Conservation (phyloP, 441 rosid species). For the Gossypium lobatum region DNA sequence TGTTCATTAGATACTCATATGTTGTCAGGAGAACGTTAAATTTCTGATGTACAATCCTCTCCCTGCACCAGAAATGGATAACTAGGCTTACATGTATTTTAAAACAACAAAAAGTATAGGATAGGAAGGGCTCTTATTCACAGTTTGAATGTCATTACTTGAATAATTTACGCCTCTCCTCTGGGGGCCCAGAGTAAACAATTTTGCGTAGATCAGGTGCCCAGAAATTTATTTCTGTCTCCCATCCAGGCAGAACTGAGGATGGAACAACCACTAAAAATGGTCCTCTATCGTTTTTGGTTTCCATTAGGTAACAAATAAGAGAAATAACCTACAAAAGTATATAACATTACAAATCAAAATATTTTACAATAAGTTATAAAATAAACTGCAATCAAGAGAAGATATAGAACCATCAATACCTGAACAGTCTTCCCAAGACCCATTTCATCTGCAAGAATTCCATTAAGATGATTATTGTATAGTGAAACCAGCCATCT, state of each 20-base stretch:
- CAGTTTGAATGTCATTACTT: slow-evolving; percentile 45
- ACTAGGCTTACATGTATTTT: slow-evolving; percentile 10
- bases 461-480: slow-evolving; percentile 90
- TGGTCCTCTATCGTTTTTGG: slow-evolving; percentile 92
- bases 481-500: slow-evolving; percentile 91
- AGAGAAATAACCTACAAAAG: slow-evolving; percentile 71
- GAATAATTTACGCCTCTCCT: slow-evolving; percentile 84
- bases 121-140: slow-evolving; percentile 6
- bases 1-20: slow-evolving; percentile 93
- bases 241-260: slow-evolving; percentile 95
- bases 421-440: slow-evolving; percentile 99
- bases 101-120: slow-evolving; percentile 8
- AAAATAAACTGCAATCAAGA: slow-evolving; percentile 5
- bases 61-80: slow-evolving; percentile 51
- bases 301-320: slow-evolving; percentile 92
- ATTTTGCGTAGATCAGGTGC: slow-evolving; percentile 71
- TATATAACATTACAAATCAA: not conserved
- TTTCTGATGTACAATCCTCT: slow-evolving; percentile 80
- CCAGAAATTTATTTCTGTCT: slow-evolving; percentile 75
- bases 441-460: slow-evolving; percentile 99
- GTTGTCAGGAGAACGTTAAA: slow-evolving; percentile 91
- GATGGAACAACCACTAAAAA: slow-evolving; percentile 96
- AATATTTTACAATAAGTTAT: not conserved
- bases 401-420: slow-evolving; percentile 5
- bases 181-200: slow-evolving; percentile 87